Percentiles rank a stretch among this genome's conserved stretches.
Evolutionary conservation across 2,329 filamentous ascomycete genomes (phyloP).

Genomic region (Bertia moriformis): DNA sequence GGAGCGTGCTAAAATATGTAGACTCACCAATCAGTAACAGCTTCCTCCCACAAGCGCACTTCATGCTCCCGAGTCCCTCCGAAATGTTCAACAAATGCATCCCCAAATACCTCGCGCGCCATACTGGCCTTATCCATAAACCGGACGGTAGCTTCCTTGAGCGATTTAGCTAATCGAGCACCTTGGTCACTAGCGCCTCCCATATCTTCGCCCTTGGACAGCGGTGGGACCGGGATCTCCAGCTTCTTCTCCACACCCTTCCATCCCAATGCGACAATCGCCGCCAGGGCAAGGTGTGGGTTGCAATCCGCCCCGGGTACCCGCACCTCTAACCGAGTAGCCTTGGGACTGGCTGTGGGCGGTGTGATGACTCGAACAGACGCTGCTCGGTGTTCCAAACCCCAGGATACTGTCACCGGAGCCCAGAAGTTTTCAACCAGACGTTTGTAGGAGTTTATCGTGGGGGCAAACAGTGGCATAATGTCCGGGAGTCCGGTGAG

Average conservation of each 20-base stretch:
- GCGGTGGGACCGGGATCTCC: conserved; percentile 64
- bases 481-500: conserved; percentile 81
- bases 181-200: conserved; percentile 60
- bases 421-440: conserved; percentile 99
- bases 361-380: conserved; percentile 81
- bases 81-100: conserved; percentile 92
- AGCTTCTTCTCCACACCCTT: conserved; percentile 86
- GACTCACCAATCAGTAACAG: conserved; percentile 87
- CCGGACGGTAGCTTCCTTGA: conserved; percentile 69
- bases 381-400: conserved; percentile 83
- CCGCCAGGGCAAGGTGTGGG: conserved; percentile 71
- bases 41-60: conserved; percentile 79
- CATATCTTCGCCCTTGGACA: conserved; percentile 73
- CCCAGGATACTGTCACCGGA: conserved; percentile 94
- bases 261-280: conserved; percentile 78
- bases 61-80: conserved; percentile 87
- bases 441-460: conserved; percentile 94
- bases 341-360: conserved; percentile 68
- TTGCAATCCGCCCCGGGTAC: conserved; percentile 92
- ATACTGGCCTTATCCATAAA: conserved; percentile 71
- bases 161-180: conserved; percentile 63
- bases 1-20: conserved; percentile 2
- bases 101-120: conserved; percentile 84
- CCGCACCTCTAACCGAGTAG: conserved; percentile 82
- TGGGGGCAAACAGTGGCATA: conserved; percentile 90